These are phyloP conservation scores for Pichia scutulata DNA, from an alignment of 805 yeast genomes.

Conservation along the genomic window DNA sequence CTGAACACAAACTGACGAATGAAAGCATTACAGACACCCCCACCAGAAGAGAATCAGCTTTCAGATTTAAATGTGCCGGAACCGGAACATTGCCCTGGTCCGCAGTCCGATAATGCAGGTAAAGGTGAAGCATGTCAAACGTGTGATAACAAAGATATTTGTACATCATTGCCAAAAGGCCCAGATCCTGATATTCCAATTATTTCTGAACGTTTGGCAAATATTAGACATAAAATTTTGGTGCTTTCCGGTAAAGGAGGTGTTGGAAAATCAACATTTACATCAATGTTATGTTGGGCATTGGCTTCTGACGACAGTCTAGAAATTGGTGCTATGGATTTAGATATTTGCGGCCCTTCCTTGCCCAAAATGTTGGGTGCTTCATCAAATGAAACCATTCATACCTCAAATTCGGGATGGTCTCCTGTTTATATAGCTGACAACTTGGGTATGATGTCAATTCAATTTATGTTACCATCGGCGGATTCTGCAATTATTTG, in stretches of 20 bases:
- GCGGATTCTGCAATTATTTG: conserved; percentile 91
- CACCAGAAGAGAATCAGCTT: background rate
- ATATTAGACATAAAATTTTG: conserved; percentile 67
- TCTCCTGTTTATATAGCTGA: conserved; percentile 94
- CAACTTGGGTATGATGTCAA: conserved; percentile 91
- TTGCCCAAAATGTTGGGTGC: conserved; percentile 93
- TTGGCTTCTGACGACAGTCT: conserved; percentile 70
- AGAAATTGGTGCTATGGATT: conserved; percentile 94
- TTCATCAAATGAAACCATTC: conserved; percentile 79
- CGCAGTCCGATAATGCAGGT: conserved; percentile 91
- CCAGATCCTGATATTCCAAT: conserved; percentile 89
- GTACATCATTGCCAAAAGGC: conserved; percentile 77
- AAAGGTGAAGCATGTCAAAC: conserved; percentile 90
- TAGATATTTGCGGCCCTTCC: conserved; percentile 97
- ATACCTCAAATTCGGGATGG: conserved; percentile 90
- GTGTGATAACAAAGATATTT: conserved; percentile 88
- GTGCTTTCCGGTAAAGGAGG: conserved; percentile 88
- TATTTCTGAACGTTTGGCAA: conserved; percentile 59
- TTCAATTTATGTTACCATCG: conserved; percentile 90
- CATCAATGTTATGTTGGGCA: conserved; percentile 96
- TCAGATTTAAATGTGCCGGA: conserved; percentile 52
- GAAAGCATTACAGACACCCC: background rate
- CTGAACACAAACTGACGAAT: background rate
- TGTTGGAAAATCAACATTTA: conserved; percentile 95
- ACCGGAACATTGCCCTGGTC: conserved; percentile 99